phyloP scores from a whole-genome alignment of 805 yeast genomes.

The Torulaspora indica region DNA sequence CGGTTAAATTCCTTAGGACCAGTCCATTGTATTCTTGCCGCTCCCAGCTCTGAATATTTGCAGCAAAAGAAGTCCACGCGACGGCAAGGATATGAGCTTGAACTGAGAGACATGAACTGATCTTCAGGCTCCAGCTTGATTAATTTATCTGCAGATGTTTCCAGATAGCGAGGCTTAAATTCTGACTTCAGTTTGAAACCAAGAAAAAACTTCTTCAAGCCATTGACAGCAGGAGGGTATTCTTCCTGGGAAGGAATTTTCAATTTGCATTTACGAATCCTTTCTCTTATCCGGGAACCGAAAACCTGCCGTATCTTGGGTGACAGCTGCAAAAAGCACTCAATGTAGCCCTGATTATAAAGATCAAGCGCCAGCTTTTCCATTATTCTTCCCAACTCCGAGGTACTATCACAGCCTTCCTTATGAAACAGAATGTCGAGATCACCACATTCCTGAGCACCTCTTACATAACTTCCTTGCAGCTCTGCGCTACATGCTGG shows the following conservation, averaged over 20 bases:
- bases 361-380: conserved; percentile 21
- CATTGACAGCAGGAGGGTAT: conserved; percentile 5
- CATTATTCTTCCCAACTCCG: conserved; percentile 19
- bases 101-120: conserved; percentile 23
- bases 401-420: conserved; percentile 23
- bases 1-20: conserved; percentile 34
- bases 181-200: conserved; percentile 19
- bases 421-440: conserved; percentile 33
- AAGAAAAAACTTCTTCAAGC: conserved; percentile 20
- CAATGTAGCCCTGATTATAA: conserved; percentile 19
- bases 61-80: conserved; percentile 33
- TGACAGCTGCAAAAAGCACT: conserved; percentile 28
- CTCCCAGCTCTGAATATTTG: conserved; percentile 34
- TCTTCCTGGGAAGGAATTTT: conserved; percentile 3
- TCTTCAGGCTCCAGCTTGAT: conserved; percentile 16
- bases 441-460: conserved; percentile 28
- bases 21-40: conserved; percentile 32
- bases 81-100: conserved; percentile 23
- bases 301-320: conserved; percentile 13
- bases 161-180: neutral
- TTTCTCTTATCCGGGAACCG: conserved; percentile 11
- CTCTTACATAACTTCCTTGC: conserved; percentile 33
- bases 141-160: neutral
- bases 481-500: conserved; percentile 22
- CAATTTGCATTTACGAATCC: conserved; percentile 11